A percentile compares a stretch with the other conserved stretches of the same genome.
Evolutionary conservation across 169 alveolate genomes (phyloP).

Genomic region (Besnoitia besnoiti): DNA sequence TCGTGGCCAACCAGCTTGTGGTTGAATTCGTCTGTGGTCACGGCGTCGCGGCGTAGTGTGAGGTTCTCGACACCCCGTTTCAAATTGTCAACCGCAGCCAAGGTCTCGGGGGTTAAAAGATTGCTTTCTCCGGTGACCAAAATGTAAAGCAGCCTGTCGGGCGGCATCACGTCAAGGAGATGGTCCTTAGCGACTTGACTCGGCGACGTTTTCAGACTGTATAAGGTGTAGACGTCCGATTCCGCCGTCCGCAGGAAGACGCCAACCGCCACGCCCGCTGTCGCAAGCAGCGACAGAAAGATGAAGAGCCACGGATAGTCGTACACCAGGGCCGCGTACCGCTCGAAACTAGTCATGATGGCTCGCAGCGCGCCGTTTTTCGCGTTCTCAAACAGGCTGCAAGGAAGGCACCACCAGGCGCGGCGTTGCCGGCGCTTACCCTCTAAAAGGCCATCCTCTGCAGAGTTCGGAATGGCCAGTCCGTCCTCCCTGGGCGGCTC

Average conservation of each 20-base stretch:
- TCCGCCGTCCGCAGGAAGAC: slow-evolving; percentile 39
- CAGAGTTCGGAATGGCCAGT: neutral
- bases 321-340: slow-evolving; percentile 30
- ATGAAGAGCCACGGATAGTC: slow-evolving; percentile 45
- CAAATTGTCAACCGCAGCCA: neutral
- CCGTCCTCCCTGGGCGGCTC: neutral
- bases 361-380: neutral
- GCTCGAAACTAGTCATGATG: neutral
- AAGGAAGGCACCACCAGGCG: neutral
- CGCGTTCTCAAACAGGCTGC: neutral
- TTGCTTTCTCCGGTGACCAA: neutral
- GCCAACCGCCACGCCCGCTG: slow-evolving; percentile 38
- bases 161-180: neutral
- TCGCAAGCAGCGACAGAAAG: neutral
- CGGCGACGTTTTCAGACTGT: slow-evolving; percentile 45
- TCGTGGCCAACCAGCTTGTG: neutral
- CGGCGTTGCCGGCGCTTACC: neutral
- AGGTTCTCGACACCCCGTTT: neutral
- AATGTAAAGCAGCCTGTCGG: slow-evolving; percentile 14
- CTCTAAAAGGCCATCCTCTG: neutral
- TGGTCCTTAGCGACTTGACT: neutral
- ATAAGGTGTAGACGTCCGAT: slow-evolving; percentile 36
- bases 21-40: slow-evolving; percentile 40
- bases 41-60: slow-evolving; percentile 4
- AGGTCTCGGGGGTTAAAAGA: neutral